Base-by-base conservation (phyloP, 495 filamentous ascomycete genomes). In the Darksidea phi region DNA sequence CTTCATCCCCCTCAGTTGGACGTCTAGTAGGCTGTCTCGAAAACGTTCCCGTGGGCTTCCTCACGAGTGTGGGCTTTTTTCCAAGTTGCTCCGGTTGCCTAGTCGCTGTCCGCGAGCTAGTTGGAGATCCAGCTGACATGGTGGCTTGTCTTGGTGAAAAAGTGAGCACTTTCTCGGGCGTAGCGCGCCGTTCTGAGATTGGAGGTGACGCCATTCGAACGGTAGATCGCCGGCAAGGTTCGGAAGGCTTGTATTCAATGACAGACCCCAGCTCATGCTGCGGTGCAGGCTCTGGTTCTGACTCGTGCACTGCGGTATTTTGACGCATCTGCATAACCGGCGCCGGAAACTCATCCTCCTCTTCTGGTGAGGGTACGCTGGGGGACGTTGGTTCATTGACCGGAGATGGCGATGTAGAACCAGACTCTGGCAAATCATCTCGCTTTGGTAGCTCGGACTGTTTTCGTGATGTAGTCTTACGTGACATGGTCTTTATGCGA, bases 181-280 rank as follows among this genome's bases (percentile, higher is more conserved):
- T 52, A 36, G 10, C 28, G 17, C 49, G 49, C 2, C 49, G 49
- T 24, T 52, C 49, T 12, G 49, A 52, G 7, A 26, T 24, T 32
- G 41, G 28, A 10, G 41, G 20, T 17, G 41, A 45, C 3, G 3
- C 41, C 13, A 15, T 45, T 45, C 41, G 41, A 5, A 32, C 28
- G 4, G 28, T 32, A 32, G 28, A 32, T 32, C 10, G 28, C 10
- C 28, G 28, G 28, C 28, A 10, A 32, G 3, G 28, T 32, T 32
- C 28, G 28, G 28, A 5, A 49, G 47, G 17, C 23, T 20, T 20
- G 13, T 23, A 6, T 15, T 49, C 47, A 24, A 49, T 25, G 28
- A 32, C 28, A 32, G 28, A 10, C 28, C 10, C 28, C 4, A 10
- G 28, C 28, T 32, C 28, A 10, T 3, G n/a, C 6, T 20, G 5